Percentiles rank a stretch among this genome's conserved stretches.
phyloP scores from a whole-genome alignment of 345 rosid species.

The Linum usitatissimum region DNA sequence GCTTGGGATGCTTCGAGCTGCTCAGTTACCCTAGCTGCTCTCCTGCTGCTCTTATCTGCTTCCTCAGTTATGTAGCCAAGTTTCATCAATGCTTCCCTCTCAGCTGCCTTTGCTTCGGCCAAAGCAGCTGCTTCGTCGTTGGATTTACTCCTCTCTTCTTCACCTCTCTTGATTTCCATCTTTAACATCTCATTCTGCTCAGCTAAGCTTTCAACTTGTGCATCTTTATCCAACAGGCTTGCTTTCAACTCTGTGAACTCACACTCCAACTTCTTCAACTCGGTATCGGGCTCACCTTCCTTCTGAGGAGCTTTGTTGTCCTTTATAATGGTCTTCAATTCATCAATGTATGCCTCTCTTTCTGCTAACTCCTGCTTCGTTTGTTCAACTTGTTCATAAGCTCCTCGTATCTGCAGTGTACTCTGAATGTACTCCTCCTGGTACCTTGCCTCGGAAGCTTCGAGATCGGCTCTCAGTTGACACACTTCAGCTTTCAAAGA shows the following conservation, averaged over 20 bases:
- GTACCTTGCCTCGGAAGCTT: slow-evolving; percentile 65
- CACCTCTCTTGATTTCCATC: slow-evolving; percentile 37
- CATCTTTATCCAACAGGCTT: slow-evolving; percentile 39
- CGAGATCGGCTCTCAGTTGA: slow-evolving; percentile 57
- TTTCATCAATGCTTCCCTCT: slow-evolving; percentile 55
- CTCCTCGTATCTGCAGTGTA: slow-evolving; percentile 73
- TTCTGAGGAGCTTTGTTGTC: slow-evolving; percentile 19
- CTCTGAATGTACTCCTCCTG: slow-evolving; percentile 85
- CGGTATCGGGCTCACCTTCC: slow-evolving; percentile 30
- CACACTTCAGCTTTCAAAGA: slow-evolving; percentile 41
- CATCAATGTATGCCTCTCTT: slow-evolving; percentile 42
- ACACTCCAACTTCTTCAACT: slow-evolving; percentile 46
- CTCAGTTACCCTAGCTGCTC: slow-evolving; percentile 47
- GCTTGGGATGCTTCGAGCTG: slow-evolving; percentile 70
- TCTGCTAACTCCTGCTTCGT: slow-evolving; percentile 41
- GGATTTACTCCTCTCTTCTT: slow-evolving; percentile 38
- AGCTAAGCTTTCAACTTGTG: slow-evolving; percentile 32
- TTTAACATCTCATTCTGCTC: slow-evolving; percentile 49
- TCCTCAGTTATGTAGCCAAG: slow-evolving; percentile 51
- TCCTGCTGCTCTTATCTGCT: slow-evolving; percentile 59
- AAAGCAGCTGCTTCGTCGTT: slow-evolving; percentile 30
- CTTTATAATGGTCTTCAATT: slow-evolving; percentile 1
- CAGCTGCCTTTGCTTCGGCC: slow-evolving; percentile 39
- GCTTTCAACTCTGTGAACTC: slow-evolving; percentile 45
- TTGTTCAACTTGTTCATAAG: slow-evolving; percentile 63